phyloP scores from a whole-genome alignment of 768 basidiomycete species.

The Kwoniella europaea region DNA sequence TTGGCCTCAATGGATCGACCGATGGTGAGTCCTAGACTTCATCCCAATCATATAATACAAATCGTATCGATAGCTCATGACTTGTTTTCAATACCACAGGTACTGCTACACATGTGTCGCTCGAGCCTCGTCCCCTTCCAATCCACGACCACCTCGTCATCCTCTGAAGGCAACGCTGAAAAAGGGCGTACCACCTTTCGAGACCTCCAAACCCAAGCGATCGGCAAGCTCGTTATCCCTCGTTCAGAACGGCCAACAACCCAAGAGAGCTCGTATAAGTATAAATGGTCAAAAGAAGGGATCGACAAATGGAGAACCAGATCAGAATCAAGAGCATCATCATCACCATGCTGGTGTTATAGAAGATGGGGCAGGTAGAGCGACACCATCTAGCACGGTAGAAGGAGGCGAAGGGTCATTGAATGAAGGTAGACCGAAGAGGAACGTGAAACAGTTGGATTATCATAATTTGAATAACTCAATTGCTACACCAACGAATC shows the following conservation, averaged over 20 bases:
- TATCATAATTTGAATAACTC: conserved; percentile 55
- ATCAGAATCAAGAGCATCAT: background rate
- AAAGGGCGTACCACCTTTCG: conserved; percentile 19
- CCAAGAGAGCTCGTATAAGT: conserved; percentile 18
- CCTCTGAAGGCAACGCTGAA: conserved; percentile 41
- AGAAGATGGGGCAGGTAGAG: background rate
- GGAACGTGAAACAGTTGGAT: conserved; percentile 51
- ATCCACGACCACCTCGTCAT: conserved; percentile 40
- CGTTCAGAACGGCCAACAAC: background rate
- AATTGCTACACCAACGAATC: conserved; percentile 50
- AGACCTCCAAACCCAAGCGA: conserved; percentile 14
- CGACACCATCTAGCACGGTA: conserved; percentile 6
- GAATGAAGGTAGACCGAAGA: conserved; percentile 39
- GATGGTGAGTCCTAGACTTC: conserved; percentile 38
- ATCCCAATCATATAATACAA: too few species aligned
- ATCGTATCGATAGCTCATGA: background rate
- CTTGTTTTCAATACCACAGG: conserved; percentile 18
- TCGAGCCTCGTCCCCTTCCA: conserved; percentile 26
- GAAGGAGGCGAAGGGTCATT: background rate
- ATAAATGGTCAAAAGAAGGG: background rate
- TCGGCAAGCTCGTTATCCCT: conserved; percentile 8
- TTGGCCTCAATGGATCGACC: conserved; percentile 45
- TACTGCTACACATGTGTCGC: conserved; percentile 43
- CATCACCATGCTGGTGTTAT: background rate
- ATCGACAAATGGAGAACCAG: background rate